Conservation (phyloP, 164 flowering plant genomes). For the Stephania cephalantha region DNA sequence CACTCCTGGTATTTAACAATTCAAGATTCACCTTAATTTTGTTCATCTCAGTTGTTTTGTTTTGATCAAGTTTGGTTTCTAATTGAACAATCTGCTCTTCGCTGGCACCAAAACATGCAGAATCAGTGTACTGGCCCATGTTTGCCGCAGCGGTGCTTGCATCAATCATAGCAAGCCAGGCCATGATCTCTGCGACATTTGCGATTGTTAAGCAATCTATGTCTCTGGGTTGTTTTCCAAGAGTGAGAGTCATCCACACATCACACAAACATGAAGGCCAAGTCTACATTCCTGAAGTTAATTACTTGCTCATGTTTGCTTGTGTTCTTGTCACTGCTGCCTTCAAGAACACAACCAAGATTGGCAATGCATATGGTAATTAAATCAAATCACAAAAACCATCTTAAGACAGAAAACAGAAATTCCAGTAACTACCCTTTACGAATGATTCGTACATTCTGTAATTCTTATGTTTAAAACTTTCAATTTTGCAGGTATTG, state of each 20-base stretch:
- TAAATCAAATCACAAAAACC: not conserved
- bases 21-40: not conserved
- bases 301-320: slow-evolving; percentile 23
- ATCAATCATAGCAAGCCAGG: slow-evolving; percentile 23
- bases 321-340: slow-evolving; percentile 16
- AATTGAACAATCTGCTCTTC: not conserved
- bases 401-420: not conserved
- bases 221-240: slow-evolving; percentile 24
- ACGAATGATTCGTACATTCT: not conserved
- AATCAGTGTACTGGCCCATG: slow-evolving; percentile 22
- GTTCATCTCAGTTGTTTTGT: not conserved
- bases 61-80: not conserved
- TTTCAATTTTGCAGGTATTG: slow-evolving; percentile 19
- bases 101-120: slow-evolving; percentile 1
- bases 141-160: slow-evolving; percentile 16
- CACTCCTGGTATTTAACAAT: slow-evolving; percentile 15
- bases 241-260: slow-evolving; percentile 22
- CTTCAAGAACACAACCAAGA: slow-evolving; percentile 21
- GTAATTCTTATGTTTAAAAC: not conserved
- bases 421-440: not conserved
- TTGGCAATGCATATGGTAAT: slow-evolving; percentile 25
- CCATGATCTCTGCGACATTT: slow-evolving; percentile 23
- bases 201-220: slow-evolving; percentile 20
- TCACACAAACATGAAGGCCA: slow-evolving; percentile 25
- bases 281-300: slow-evolving; percentile 26